Evolutionary conservation across 1,139 yeast species (phyloP).

Genomic region (Yamadazyma dushanensis): DNA sequence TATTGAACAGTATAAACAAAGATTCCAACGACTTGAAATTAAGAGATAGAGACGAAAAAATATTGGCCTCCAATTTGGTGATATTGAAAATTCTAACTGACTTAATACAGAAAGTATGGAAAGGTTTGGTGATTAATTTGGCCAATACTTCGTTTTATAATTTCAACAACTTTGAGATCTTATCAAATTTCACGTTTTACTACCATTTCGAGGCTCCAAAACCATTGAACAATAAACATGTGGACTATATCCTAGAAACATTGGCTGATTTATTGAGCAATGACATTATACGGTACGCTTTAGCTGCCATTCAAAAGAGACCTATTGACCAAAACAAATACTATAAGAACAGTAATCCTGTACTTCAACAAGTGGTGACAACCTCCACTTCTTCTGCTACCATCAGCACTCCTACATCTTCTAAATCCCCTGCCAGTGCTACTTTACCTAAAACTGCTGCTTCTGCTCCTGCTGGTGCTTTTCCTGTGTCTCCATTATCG

Average conservation of each 20-base stretch:
- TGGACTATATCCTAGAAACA: slow-evolving; percentile 21
- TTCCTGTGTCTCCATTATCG: too few relatives aligned
- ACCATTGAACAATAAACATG: slow-evolving; percentile 16
- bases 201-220: slow-evolving; percentile 25
- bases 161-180: slow-evolving; percentile 16
- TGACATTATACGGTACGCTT: slow-evolving; percentile 22
- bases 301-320: slow-evolving; percentile 22
- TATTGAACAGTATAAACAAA: slow-evolving; percentile 24
- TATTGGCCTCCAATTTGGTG: slow-evolving; percentile 34
- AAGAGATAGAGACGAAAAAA: slow-evolving; percentile 33
- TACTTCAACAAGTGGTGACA: not conserved
- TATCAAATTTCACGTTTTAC: slow-evolving; percentile 23
- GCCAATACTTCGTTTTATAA: slow-evolving; percentile 7
- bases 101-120: slow-evolving; percentile 33
- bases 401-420: not conserved
- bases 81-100: slow-evolving; percentile 33
- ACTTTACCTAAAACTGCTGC: not conserved
- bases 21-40: slow-evolving; percentile 29
- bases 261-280: slow-evolving; percentile 23
- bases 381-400: not conserved
- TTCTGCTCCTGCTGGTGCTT: not conserved
- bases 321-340: slow-evolving; percentile 16
- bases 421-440: not conserved
- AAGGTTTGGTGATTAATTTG: slow-evolving; percentile 4
- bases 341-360: slow-evolving; percentile 4